phyloP scores from a whole-genome alignment of 2,329 filamentous ascomycete genomes.

The Penicillium sp. region DNA sequence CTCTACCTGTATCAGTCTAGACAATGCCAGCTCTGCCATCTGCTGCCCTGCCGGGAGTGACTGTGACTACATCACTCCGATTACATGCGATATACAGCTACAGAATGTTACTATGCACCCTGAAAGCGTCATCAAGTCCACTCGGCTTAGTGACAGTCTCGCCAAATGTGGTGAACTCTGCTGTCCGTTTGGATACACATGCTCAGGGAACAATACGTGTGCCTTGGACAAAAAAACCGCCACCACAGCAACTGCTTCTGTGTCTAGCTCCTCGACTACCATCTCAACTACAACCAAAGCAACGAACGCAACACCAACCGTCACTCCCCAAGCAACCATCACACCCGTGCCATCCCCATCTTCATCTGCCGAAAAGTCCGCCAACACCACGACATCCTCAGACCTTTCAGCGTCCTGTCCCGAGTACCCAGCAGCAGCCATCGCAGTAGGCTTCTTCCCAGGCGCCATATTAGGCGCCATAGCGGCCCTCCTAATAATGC shows the following conservation, averaged over 20 bases:
- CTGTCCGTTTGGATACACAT: slow-evolving; percentile 52
- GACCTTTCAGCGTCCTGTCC: slow-evolving; percentile 29
- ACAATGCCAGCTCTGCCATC: slow-evolving; percentile 44
- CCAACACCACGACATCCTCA: slow-evolving; percentile 8
- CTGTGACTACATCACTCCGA: slow-evolving; percentile 45
- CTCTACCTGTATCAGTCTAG: slow-evolving; percentile 45
- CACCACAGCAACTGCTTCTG: slow-evolving; percentile 17
- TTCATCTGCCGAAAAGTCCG: slow-evolving; percentile 20
- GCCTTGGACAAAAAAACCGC: slow-evolving; percentile 28
- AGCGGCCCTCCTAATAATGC: slow-evolving; percentile 54
- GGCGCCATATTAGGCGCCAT: slow-evolving; percentile 50
- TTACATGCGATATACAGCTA: slow-evolving; percentile 45
- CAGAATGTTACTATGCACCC: slow-evolving; percentile 45
- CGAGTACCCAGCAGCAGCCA: slow-evolving; percentile 43
- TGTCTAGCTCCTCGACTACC: slow-evolving; percentile 1
- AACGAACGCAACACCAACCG: slow-evolving; percentile 14
- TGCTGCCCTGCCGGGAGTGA: slow-evolving; percentile 48
- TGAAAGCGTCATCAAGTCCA: slow-evolving; percentile 44
- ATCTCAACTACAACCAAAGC: slow-evolving; percentile 17
- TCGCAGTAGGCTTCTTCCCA: slow-evolving; percentile 50
- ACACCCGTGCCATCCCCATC: slow-evolving; percentile 24
- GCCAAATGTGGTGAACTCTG: slow-evolving; percentile 45
- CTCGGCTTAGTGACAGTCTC: slow-evolving; percentile 41
- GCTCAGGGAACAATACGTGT: slow-evolving; percentile 35
- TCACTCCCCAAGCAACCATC: slow-evolving; percentile 20